These are phyloP conservation scores for Pyricularia sp. DNA, from an alignment of 2,329 filamentous ascomycete genomes.

Conservation along the genomic window DNA sequence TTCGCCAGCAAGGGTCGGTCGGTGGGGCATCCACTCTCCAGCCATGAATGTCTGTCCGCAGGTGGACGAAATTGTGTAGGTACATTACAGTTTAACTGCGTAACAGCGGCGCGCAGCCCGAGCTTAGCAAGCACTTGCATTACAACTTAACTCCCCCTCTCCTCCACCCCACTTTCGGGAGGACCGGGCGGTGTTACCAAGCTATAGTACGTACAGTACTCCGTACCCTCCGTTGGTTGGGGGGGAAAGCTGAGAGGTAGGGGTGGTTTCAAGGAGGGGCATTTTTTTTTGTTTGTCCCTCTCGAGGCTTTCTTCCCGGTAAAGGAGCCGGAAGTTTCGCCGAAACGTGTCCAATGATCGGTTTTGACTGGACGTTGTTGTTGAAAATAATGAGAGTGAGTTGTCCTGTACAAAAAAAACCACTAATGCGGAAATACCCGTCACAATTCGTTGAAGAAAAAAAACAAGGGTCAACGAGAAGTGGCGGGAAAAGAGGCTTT, in stretches of 20 bases:
- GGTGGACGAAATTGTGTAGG: too few species aligned
- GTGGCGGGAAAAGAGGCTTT: background rate
- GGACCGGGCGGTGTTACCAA: background rate
- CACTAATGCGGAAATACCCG: background rate
- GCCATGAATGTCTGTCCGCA: background rate
- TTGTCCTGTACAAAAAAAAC: background rate
- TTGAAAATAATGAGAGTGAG: too few species aligned
- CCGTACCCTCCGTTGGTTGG: background rate
- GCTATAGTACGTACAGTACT: background rate
- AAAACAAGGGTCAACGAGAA: background rate
- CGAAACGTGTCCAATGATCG: background rate
- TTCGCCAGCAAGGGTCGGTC: background rate
- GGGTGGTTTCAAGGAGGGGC: background rate
- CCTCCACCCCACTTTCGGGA: background rate
- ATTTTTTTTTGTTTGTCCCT: too few species aligned
- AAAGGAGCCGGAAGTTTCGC: background rate
- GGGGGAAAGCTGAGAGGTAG: too few species aligned
- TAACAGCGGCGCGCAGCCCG: background rate
- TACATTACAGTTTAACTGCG: background rate
- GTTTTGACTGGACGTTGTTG: background rate
- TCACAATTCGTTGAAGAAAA: background rate
- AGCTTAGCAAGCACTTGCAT: background rate
- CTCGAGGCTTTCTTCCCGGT: background rate
- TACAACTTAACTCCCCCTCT: background rate
- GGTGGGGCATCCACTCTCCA: background rate